Conservation (phyloP, 108 stramenopile genomes). For the Aurantiochytrium sp. region DNA sequence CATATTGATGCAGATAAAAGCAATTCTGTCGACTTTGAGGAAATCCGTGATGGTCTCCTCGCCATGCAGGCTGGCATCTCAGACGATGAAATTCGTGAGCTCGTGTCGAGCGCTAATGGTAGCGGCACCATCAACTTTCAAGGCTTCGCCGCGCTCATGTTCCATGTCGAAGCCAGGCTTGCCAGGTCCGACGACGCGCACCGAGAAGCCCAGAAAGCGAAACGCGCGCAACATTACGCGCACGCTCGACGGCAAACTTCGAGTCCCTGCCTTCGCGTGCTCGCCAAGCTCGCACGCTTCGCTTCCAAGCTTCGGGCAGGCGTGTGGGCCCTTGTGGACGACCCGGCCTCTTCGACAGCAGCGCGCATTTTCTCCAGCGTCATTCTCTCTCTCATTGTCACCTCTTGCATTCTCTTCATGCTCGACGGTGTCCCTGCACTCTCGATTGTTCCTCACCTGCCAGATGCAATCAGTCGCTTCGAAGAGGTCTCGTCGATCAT, state of each 20-base stretch:
- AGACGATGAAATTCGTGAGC: not conserved
- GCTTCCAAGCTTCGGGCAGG: not conserved
- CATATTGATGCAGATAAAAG: not conserved
- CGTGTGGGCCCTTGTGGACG: not conserved
- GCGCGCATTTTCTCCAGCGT: not conserved
- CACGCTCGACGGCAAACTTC: not conserved
- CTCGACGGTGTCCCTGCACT: not conserved
- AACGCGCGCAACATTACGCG: not conserved
- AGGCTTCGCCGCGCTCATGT: not conserved
- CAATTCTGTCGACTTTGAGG: not conserved
- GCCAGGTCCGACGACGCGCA: not conserved
- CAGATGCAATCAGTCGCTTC: not conserved
- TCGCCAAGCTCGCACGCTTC: too few species aligned
- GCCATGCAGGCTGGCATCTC: not conserved
- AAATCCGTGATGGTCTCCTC: not conserved
- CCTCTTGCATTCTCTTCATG: not conserved
- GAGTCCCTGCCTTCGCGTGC: not conserved
- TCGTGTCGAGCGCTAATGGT: not conserved
- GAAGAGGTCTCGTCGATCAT: slow-evolving; percentile 12
- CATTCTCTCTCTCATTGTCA: not conserved
- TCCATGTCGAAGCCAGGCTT: not conserved
- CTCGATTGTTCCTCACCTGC: too few species aligned
- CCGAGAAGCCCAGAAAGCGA: not conserved
- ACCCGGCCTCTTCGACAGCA: not conserved
- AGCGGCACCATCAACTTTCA: not conserved